These are phyloP conservation scores for Geotrichum bryndzae DNA, from an alignment of 1,139 yeast genomes.

Conservation along the genomic window DNA sequence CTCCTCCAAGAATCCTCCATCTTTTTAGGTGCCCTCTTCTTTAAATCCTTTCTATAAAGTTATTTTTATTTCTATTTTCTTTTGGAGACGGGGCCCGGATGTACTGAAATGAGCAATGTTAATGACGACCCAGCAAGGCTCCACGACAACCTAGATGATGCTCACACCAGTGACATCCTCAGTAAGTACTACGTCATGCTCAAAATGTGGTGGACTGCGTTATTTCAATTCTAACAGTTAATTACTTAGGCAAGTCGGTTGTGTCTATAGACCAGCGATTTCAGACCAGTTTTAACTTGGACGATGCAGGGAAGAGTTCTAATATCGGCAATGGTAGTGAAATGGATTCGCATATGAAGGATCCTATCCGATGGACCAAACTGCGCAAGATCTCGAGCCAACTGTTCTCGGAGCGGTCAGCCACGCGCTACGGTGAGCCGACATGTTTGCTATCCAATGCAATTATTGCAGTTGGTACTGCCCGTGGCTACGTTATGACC, in stretches of 20 bases:
- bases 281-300: slow-evolving; percentile 24
- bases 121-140: not conserved
- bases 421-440: slow-evolving; percentile 45
- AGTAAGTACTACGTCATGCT: not conserved
- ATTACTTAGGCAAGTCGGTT: not conserved
- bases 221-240: not conserved
- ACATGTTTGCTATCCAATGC: slow-evolving; percentile 45
- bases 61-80: not conserved
- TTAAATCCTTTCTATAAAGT: not conserved
- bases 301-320: not conserved
- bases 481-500: slow-evolving; percentile 50
- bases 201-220: not conserved
- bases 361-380: slow-evolving; percentile 40
- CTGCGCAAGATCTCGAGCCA: slow-evolving; percentile 40
- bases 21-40: not conserved
- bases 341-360: slow-evolving; percentile 25
- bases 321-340: slow-evolving; percentile 8
- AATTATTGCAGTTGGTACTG: slow-evolving; percentile 57
- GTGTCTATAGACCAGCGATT: slow-evolving; percentile 26
- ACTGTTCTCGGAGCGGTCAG: slow-evolving; percentile 37
- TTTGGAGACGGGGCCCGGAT: not conserved
- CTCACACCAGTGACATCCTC: not conserved
- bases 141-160: not conserved
- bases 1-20: not conserved
- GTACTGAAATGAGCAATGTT: not conserved